Percentiles rank a stretch among this genome's conserved stretches.
Evolutionary conservation across 257 asterid species (phyloP).

Genomic region (Fraxinus americana): DNA sequence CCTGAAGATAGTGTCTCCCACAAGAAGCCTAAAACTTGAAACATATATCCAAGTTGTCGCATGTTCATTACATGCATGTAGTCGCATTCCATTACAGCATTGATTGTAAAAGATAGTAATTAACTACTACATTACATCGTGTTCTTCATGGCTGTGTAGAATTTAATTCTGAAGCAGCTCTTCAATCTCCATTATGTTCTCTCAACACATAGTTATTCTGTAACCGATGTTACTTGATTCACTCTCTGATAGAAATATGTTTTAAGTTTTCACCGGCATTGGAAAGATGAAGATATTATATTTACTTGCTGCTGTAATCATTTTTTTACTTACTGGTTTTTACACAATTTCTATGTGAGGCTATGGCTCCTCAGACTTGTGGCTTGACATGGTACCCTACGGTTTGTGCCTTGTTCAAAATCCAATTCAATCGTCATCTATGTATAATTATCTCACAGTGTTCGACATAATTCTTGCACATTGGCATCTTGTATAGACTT

Average conservation of each 20-base stretch:
- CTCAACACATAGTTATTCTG: background rate
- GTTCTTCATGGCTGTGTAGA: background rate
- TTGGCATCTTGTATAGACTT: no score
- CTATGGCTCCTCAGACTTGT: no score
- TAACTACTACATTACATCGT: background rate
- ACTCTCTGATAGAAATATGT: background rate
- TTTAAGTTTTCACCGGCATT: background rate
- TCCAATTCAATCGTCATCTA: no score
- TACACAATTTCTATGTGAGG: background rate
- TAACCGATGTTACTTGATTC: background rate
- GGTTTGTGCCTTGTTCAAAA: no score
- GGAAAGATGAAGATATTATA: background rate
- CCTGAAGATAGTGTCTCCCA: constrained; percentile 44
- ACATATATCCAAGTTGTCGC: background rate
- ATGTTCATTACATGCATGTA: background rate
- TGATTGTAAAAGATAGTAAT: background rate
- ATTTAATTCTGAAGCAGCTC: background rate
- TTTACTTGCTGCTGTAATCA: background rate
- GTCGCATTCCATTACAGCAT: background rate
- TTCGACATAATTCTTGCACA: no score
- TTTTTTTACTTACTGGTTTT: background rate
- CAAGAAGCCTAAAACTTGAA: constrained; percentile 71
- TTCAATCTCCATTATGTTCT: background rate
- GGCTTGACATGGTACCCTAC: no score
- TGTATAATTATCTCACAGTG: no score